Base-by-base conservation (phyloP, 768 basidiomycete species). In the Dendrothele bispora region DNA sequence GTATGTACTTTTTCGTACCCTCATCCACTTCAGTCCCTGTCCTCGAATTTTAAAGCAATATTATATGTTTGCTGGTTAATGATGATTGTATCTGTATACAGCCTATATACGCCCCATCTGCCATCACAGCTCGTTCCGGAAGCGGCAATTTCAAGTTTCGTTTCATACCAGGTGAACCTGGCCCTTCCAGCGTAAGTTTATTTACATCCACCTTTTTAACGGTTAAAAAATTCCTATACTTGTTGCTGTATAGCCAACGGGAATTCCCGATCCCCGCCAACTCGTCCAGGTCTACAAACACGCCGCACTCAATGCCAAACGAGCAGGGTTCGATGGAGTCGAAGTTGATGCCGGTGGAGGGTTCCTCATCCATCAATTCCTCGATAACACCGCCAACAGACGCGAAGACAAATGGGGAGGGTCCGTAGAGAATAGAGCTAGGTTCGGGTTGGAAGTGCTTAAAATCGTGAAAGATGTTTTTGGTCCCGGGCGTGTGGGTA, bases 351-450 rank as follows among this genome's bases (percentile, higher is more conserved):
- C n/a, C n/a, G n/a, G n/a, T n/a, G n/a, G n/a, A n/a, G 66, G 66
- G 10, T 70, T 69, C 57, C 58, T 71, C 10, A 49, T 71, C 45
- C 58, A 71, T 30, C 64, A 72, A 46, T 72, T 73, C 59, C 49
- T 70, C 29, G 64, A 69, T 49, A 44, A 44, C 34, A 55, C 51
- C 1, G 51, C 62, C 39, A 73, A 75, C 61, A 51, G 61, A 27
- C 68, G 72, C 22, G 70, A 64, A 10, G 73, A 73, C 63, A 42
- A 62, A 39, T 78, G 70, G 65, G 77, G 77, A 10, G 75, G 75
- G 0, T 63, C 62, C 11, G 39, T 70, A 20, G 69, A 74, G 56
- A 74, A 75, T 58, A 63, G 77, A 17, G 53, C 61, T 2, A 58
- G 73, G 6, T 77, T 78, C 58, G 54, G 58, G 1, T 55, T 72